A percentile compares a stretch with the other conserved stretches of the same genome.
phyloP scores from a whole-genome alignment of 2,329 filamentous ascomycete genomes.

The Aspergillus sp. region DNA sequence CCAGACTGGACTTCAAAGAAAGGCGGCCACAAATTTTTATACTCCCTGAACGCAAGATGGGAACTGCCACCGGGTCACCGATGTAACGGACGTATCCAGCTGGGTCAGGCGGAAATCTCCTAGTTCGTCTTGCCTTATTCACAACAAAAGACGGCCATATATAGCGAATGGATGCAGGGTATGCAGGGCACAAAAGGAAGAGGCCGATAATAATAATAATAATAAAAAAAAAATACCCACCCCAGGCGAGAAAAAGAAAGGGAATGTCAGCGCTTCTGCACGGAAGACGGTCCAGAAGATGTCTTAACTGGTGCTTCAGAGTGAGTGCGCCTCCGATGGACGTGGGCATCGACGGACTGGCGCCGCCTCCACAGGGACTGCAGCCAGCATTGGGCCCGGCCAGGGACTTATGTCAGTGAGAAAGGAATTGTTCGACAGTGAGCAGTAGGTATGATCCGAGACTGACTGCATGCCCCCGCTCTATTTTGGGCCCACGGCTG shows the following conservation, averaged over 20 bases:
- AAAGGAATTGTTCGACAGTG: slow-evolving; percentile 16
- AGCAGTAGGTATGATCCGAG: slow-evolving; percentile 14
- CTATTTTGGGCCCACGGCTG: slow-evolving; percentile 19
- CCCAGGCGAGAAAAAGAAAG: slow-evolving; percentile 9
- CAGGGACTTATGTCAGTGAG: slow-evolving; percentile 12
- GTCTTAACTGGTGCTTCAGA: slow-evolving; percentile 9
- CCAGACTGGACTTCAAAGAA: slow-evolving; percentile 12
- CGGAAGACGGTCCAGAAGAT: slow-evolving; percentile 13
- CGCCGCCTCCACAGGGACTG: slow-evolving; percentile 17
- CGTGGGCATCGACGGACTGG: slow-evolving; percentile 16
- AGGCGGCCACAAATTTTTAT: slow-evolving; percentile 23
- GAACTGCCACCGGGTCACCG: slow-evolving; percentile 13
- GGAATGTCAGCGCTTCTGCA: slow-evolving; percentile 17
- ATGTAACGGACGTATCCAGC: slow-evolving; percentile 22
- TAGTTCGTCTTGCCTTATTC: slow-evolving; percentile 20
- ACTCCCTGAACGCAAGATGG: slow-evolving; percentile 12
- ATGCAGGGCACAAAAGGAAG: slow-evolving; percentile 5
- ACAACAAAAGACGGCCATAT: slow-evolving; percentile 17
- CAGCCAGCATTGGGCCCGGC: slow-evolving; percentile 7
- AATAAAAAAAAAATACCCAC: slow-evolving; percentile 2
- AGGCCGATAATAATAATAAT: slow-evolving; percentile 2
- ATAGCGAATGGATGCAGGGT: slow-evolving; percentile 16
- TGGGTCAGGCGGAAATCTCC: slow-evolving; percentile 19
- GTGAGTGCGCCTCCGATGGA: slow-evolving; percentile 15
- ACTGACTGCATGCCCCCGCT: slow-evolving; percentile 21